phyloP scores from a whole-genome alignment of 345 rosid genomes.

The Brassica incana region DNA sequence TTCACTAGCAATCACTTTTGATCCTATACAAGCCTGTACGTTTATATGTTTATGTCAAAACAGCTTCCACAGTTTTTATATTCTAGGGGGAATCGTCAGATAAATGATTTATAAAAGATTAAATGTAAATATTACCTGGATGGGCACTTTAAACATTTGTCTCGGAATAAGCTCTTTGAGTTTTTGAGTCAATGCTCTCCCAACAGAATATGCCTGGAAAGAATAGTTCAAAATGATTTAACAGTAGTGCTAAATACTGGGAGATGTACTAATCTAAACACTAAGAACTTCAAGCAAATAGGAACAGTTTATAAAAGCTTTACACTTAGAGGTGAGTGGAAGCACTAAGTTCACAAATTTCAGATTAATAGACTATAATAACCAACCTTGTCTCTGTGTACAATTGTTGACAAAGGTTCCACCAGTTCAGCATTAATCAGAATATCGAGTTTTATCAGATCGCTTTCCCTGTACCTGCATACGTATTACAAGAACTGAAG shows the following conservation, averaged over 20 bases:
- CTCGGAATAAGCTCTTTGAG: conserved; percentile 97
- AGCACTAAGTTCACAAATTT: not conserved
- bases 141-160: conserved; percentile 98
- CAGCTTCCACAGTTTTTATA: not conserved
- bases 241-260: not conserved
- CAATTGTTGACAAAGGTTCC: conserved; percentile 90
- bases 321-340: conserved; percentile 7
- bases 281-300: not conserved
- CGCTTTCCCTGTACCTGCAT: conserved; percentile 80
- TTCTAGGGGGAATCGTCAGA: not conserved
- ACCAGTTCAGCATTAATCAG: conserved; percentile 81
- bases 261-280: not conserved
- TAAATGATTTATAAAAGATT: not conserved
- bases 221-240: conserved; percentile 20
- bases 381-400: conserved; percentile 87
- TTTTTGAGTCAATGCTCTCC: conserved; percentile 95
- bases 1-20: conserved; percentile 97
- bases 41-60: not conserved
- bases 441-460: conserved; percentile 85
- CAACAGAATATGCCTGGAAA: conserved; percentile 85
- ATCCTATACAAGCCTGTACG: conserved; percentile 91
- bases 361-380: not conserved
- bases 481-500: conserved; percentile 22
- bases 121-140: conserved; percentile 56
- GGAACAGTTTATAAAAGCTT: conserved; percentile 10